Evolutionary conservation across 2,329 filamentous ascomycete species (phyloP).

Genomic region (Diaporthe citrichinensis): DNA sequence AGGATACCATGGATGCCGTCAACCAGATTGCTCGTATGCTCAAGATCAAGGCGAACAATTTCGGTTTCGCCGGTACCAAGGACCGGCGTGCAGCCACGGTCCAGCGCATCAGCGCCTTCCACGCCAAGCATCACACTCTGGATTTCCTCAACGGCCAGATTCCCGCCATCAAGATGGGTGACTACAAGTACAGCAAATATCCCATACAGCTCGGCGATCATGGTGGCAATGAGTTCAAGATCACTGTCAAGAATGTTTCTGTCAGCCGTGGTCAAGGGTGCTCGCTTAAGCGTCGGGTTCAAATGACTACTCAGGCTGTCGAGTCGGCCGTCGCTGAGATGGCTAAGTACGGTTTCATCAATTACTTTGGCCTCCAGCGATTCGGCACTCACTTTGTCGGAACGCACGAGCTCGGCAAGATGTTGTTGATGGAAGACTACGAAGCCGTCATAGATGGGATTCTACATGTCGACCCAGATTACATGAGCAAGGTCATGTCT

Average conservation of each 20-base stretch:
- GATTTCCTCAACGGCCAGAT: conserved; percentile 74
- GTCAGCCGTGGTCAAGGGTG: conserved; percentile 63
- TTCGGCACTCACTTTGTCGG: conserved; percentile 91
- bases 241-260: conserved; percentile 88
- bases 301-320: conserved; percentile 64
- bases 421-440: conserved; percentile 86
- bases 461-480: conserved; percentile 77
- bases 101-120: conserved; percentile 80
- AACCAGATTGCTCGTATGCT: conserved; percentile 82
- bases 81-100: conserved; percentile 89
- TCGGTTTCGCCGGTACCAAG: conserved; percentile 87
- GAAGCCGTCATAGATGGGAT: conserved; percentile 84
- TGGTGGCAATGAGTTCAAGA: conserved; percentile 90
- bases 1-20: conserved; percentile 94
- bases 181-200: conserved; percentile 82
- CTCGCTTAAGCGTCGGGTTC: conserved; percentile 63
- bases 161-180: conserved; percentile 78
- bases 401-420: conserved; percentile 87
- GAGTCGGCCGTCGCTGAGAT: conserved; percentile 76
- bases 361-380: conserved; percentile 97
- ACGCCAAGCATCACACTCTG: conserved; percentile 70
- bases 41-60: conserved; percentile 80
- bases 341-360: conserved; percentile 85
- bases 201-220: conserved; percentile 87
- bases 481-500: conserved; percentile 68